phyloP scores from a whole-genome alignment of 2,329 filamentous ascomycete genomes.

The Colletotrichum filicis region DNA sequence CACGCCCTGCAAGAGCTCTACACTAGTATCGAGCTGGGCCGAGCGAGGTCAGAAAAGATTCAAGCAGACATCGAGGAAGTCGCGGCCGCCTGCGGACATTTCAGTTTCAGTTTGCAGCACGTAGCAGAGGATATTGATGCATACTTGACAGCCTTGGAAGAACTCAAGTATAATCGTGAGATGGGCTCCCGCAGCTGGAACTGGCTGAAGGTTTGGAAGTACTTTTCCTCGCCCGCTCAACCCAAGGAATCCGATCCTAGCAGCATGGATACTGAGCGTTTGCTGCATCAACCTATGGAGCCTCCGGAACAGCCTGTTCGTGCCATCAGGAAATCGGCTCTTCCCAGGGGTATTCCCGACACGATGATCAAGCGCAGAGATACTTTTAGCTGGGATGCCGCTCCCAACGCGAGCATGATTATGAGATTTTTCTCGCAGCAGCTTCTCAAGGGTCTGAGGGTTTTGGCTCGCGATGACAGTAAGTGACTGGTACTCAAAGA shows the following conservation, averaged over 20 bases:
- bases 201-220: constrained; percentile 86
- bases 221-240: constrained; percentile 1
- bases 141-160: constrained; percentile 86
- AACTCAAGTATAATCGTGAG: constrained; percentile 79
- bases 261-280: constrained; percentile 55
- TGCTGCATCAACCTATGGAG: constrained; percentile 44
- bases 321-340: constrained; percentile 62
- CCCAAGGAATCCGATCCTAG: constrained; percentile 38
- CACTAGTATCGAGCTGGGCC: constrained; percentile 78
- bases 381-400: constrained; percentile 67
- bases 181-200: constrained; percentile 75
- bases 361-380: constrained; percentile 63
- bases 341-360: constrained; percentile 67
- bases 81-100: constrained; percentile 96
- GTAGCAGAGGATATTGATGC: constrained; percentile 90
- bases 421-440: constrained; percentile 58
- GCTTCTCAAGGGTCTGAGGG: constrained; percentile 57
- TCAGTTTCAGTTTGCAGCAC: constrained; percentile 90
- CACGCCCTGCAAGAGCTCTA: constrained; percentile 85
- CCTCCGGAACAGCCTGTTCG: constrained; percentile 49
- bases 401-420: constrained; percentile 56
- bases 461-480: constrained; percentile 65
- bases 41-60: constrained; percentile 75
- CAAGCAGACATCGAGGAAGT: constrained; percentile 97
- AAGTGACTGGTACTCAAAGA: constrained; percentile 41